Evolutionary conservation across 148 eudicot genomes (phyloP).

Genomic region (Camellia granthamiana): DNA sequence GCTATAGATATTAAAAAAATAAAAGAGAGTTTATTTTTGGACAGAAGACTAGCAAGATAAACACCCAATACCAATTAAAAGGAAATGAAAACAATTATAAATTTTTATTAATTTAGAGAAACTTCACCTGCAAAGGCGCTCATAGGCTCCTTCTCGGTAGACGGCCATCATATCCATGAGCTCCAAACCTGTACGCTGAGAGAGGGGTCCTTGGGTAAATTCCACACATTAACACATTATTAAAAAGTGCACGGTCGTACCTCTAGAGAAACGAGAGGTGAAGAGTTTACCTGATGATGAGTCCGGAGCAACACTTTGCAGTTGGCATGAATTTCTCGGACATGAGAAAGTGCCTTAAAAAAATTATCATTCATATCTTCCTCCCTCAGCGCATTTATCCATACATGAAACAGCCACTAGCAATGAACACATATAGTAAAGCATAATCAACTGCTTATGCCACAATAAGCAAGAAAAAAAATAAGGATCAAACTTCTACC

Average conservation of each 20-base stretch:
- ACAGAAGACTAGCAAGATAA: neutral
- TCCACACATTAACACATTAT: neutral
- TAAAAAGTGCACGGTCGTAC: neutral
- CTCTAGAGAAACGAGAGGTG: neutral
- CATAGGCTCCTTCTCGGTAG: constrained; percentile 99
- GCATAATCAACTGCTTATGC: neutral
- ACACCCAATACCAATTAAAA: neutral
- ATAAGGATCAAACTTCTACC: constrained; percentile 38
- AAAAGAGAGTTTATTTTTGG: neutral
- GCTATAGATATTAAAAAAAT: too few relatives aligned
- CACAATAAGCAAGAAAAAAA: neutral
- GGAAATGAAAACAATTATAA: neutral
- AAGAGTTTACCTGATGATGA: constrained; percentile 80
- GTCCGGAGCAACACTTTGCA: constrained; percentile 94
- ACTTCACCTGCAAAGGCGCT: constrained; percentile 91
- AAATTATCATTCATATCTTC: constrained; percentile 87
- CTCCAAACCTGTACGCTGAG: constrained; percentile 98
- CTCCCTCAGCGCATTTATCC: constrained; percentile 94
- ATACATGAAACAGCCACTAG: constrained; percentile 22
- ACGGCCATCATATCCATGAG: constrained; percentile 99
- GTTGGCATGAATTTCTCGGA: constrained; percentile 95
- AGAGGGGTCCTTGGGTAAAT: constrained; percentile 29
- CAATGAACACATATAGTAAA: constrained; percentile 13
- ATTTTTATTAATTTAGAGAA: constrained; percentile 9
- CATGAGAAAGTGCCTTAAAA: constrained; percentile 96